Percentiles rank a stretch among this genome's conserved stretches.
phyloP scores from a whole-genome alignment of 805 yeast genomes.

The Naumovozyma baii region DNA sequence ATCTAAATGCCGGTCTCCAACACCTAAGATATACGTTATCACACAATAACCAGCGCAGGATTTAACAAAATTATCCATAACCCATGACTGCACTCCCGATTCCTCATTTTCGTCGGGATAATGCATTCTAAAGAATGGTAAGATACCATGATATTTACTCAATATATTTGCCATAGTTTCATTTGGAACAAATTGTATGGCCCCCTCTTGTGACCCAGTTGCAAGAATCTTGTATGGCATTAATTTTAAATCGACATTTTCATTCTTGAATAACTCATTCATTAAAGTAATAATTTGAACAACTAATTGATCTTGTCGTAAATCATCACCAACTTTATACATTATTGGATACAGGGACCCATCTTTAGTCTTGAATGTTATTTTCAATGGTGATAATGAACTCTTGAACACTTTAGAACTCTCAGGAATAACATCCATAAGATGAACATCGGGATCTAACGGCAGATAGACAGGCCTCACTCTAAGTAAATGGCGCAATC shows the following conservation, averaged over 20 bases:
- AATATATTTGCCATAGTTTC: slow-evolving; percentile 77
- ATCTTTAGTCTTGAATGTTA: slow-evolving; percentile 55
- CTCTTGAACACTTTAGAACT: slow-evolving; percentile 85
- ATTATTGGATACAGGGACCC: slow-evolving; percentile 61
- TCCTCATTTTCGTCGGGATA: slow-evolving; percentile 42
- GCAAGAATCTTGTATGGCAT: slow-evolving; percentile 88
- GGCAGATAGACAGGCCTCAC: slow-evolving; percentile 59
- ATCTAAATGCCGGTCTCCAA: slow-evolving; percentile 95
- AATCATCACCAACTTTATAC: slow-evolving; percentile 91
- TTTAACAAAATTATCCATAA: slow-evolving; percentile 88
- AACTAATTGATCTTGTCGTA: slow-evolving; percentile 94
- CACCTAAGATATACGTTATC: slow-evolving; percentile 86
- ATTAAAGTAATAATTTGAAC: slow-evolving; percentile 83
- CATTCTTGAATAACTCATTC: slow-evolving; percentile 81
- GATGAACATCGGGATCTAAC: slow-evolving; percentile 65
- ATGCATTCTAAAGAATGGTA: slow-evolving; percentile 58
- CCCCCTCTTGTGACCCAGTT: slow-evolving; percentile 83
- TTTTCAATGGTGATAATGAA: slow-evolving; percentile 78
- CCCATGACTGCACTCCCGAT: slow-evolving; percentile 35
- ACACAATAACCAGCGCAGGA: slow-evolving; percentile 98
- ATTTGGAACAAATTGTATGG: slow-evolving; percentile 90
- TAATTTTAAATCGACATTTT: slow-evolving; percentile 77
- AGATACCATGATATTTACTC: slow-evolving; percentile 62
- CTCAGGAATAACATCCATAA: slow-evolving; percentile 69
- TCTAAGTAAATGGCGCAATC: slow-evolving; percentile 33